Base-by-base conservation (phyloP, 345 rosid species). In the Gossypium thurberi region DNA sequence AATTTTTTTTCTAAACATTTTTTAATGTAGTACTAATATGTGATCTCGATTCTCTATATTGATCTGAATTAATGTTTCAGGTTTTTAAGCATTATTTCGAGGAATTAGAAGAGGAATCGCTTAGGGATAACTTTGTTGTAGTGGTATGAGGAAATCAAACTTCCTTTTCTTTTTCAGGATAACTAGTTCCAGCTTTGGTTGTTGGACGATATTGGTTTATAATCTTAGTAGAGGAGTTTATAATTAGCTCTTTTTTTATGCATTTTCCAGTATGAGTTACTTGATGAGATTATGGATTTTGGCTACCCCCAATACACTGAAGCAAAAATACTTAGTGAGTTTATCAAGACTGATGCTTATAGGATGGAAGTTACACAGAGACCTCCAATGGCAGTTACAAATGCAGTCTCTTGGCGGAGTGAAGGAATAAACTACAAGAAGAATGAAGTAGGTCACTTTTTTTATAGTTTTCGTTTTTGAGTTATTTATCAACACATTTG, bases 371-470 rank as follows among this genome's bases (percentile, higher is more conserved):
- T 86, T 67, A 75, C 91, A 11, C 98, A 91, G 80, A 85, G 98
- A 79, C 99, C 99, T 84, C 99, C 99, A 5, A 95, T 95, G 99
- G 98, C 99, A 80, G 97, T 95, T 56, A 95, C 98, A 23, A 92
- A 95, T 83, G 97, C 98, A 44, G 98, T 95, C 40, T 95, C 99
- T 23, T 95, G 97, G 98, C 90, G 99, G 58, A 91, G 97, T 78
- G 99, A 95, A 82, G 98, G 99, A 69, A 86, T 95, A 79, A 74
- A 71, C 56, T 91, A 88, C 81, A 95, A 91, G 85, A 95, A 95
- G 84, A 95, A 95, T 74, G 99, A 91, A 83, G 97, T 95, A 64
- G 77, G 85, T 77, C 64, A 43, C 72, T 68, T 59, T 69, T 67
- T 63, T 43, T 21, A 7, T 52, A 11, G 26, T 51, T 17, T 11